Evolutionary conservation across 768 basidiomycete species (phyloP).

Genomic region (Suillus weaverae): DNA sequence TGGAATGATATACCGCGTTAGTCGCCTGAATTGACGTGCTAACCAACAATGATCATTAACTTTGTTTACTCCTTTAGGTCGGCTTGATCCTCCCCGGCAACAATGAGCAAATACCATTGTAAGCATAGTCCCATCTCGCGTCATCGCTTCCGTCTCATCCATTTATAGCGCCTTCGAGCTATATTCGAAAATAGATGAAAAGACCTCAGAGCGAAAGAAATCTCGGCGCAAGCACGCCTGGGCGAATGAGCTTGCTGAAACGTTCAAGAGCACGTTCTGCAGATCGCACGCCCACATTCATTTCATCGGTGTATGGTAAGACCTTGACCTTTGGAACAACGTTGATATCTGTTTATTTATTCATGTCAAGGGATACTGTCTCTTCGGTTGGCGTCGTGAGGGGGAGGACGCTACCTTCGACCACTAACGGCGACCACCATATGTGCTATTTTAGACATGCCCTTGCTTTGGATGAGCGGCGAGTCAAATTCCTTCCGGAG

Average conservation of each 20-base stretch:
- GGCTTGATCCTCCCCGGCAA: slow-evolving; percentile 35
- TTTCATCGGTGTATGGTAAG: slow-evolving; percentile 37
- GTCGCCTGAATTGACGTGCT: neutral
- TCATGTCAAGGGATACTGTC: slow-evolving; percentile 32
- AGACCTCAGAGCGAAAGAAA: neutral
- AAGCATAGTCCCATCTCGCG: slow-evolving; percentile 9
- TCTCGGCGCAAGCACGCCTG: neutral
- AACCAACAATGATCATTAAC: neutral
- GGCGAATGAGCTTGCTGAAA: slow-evolving; percentile 14
- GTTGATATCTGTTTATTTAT: neutral
- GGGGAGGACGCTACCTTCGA: slow-evolving; percentile 16
- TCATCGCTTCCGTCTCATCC: neutral
- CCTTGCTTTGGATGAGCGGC: slow-evolving; percentile 35
- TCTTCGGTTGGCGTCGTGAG: slow-evolving; percentile 32
- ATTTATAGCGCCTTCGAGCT: slow-evolving; percentile 33
- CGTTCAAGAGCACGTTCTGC: slow-evolving; percentile 32
- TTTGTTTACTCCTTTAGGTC: slow-evolving; percentile 25
- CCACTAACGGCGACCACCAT: slow-evolving; percentile 18
- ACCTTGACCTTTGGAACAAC: neutral
- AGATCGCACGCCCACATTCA: slow-evolving; percentile 26
- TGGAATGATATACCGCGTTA: slow-evolving; percentile 38
- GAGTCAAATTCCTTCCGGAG: slow-evolving; percentile 37
- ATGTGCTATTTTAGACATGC: slow-evolving; percentile 37
- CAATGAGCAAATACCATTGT: slow-evolving; percentile 37
- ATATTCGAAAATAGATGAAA: slow-evolving; percentile 17